Evolutionary conservation across 345 rosid species (phyloP).

Genomic region (Hibiscus trionum): DNA sequence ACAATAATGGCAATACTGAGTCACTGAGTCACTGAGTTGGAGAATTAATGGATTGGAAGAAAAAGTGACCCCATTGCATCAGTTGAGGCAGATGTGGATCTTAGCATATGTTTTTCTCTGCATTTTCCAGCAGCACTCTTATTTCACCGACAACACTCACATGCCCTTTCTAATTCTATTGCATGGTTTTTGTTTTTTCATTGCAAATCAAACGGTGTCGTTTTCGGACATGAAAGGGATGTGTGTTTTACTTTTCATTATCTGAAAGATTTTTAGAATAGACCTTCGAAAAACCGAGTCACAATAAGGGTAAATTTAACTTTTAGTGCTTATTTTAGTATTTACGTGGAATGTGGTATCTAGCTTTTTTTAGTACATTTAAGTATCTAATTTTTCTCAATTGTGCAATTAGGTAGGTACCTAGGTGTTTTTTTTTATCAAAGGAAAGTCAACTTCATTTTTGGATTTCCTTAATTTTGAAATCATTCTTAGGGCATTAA

Average conservation of each 20-base stretch:
- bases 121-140: not conserved
- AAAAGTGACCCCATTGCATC: not conserved
- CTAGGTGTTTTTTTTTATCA: too few species aligned
- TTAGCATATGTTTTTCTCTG: not conserved
- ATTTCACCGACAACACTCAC: slow-evolving; percentile 9
- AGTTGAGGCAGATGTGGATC: slow-evolving; percentile 2
- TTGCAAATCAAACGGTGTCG: not conserved
- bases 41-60: too few species aligned
- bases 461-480: too few species aligned
- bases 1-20: not conserved
- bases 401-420: too few species aligned
- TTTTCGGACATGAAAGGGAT: not conserved
- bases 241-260: not conserved
- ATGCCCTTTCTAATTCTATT: not conserved
- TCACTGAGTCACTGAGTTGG: not conserved
- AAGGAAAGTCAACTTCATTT: too few species aligned
- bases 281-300: not conserved
- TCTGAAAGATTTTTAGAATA: not conserved
- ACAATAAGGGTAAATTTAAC: too few species aligned
- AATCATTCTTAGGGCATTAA: too few species aligned
- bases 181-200: not conserved
- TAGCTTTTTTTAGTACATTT: too few species aligned
- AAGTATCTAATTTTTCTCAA: too few species aligned
- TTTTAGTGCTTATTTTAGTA: too few species aligned
- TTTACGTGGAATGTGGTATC: too few species aligned